phyloP scores from a whole-genome alignment of 352 stramenopile species.

The Pythium sukuiense region DNA sequence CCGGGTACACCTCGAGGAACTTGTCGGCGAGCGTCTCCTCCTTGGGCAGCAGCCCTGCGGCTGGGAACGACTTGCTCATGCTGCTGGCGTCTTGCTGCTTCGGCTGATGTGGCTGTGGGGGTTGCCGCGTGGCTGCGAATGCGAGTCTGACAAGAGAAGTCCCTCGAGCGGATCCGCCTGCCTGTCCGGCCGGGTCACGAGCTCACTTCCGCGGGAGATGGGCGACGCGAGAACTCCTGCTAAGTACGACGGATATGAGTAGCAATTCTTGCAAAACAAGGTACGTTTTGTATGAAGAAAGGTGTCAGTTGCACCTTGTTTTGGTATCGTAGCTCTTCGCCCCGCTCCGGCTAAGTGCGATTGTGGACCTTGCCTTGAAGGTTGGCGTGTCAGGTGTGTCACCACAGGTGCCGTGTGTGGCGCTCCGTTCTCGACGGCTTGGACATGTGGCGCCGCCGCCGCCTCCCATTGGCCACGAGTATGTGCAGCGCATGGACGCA shows the following conservation, averaged over 20 bases:
- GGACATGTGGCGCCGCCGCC: slow-evolving; percentile 13
- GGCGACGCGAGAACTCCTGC: not conserved
- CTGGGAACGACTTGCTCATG: slow-evolving; percentile 65
- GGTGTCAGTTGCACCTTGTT: slow-evolving; percentile 8
- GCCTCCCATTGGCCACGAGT: slow-evolving; percentile 13
- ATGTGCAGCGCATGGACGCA: not conserved
- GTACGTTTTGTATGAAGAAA: not conserved
- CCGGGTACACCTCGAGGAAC: slow-evolving; percentile 80
- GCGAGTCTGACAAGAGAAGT: not conserved
- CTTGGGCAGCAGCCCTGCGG: slow-evolving; percentile 84
- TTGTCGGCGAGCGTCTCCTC: slow-evolving; percentile 86
- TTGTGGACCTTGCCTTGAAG: slow-evolving; percentile 5
- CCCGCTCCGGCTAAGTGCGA: slow-evolving; percentile 15
- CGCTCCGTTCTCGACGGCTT: slow-evolving; percentile 16
- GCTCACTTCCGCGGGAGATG: not conserved
- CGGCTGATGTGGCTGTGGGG: not conserved
- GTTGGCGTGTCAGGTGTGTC: slow-evolving; percentile 1
- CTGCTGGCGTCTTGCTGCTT: not conserved
- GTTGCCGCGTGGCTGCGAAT: slow-evolving; percentile 8
- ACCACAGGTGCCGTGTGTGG: slow-evolving; percentile 13
- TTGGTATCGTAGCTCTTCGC: slow-evolving; percentile 20
- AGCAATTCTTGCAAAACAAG: slow-evolving; percentile 12
- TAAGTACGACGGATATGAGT: slow-evolving; percentile 19
- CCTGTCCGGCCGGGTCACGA: not conserved
- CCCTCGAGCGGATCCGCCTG: not conserved